Conservation (phyloP, 805 yeast species). For the Lipomyces oligophaga region DNA sequence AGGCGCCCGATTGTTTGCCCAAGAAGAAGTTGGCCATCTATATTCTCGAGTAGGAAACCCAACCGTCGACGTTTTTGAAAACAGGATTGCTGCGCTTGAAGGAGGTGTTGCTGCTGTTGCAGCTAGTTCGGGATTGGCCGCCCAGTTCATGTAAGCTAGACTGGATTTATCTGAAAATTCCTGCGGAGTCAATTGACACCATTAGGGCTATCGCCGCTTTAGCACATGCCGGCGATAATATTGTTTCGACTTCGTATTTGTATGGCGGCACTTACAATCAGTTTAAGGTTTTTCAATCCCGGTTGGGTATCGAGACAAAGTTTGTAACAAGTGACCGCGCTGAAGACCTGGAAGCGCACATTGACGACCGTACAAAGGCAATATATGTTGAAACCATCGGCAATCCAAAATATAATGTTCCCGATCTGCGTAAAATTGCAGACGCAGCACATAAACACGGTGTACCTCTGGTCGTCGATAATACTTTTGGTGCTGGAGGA, state of each 20-base stretch:
- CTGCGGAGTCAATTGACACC: slow-evolving; percentile 80
- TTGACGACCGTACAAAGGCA: slow-evolving; percentile 86
- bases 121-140: slow-evolving; percentile 93
- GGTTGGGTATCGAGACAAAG: slow-evolving; percentile 79
- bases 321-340: slow-evolving; percentile 78
- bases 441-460: slow-evolving; percentile 82
- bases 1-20: slow-evolving; percentile 86
- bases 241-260: slow-evolving; percentile 77
- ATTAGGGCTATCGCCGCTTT: slow-evolving; percentile 39
- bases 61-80: slow-evolving; percentile 85
- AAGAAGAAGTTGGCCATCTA: slow-evolving; percentile 78
- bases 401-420: slow-evolving; percentile 79
- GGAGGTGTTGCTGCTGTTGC: slow-evolving; percentile 90
- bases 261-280: slow-evolving; percentile 98
- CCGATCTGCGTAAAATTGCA: slow-evolving; percentile 76
- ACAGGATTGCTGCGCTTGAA: slow-evolving; percentile 88
- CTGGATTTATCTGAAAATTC: slow-evolving; percentile 81
- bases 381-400: slow-evolving; percentile 87
- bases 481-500: slow-evolving; percentile 97
- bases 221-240: slow-evolving; percentile 71
- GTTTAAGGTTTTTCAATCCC: slow-evolving; percentile 85
- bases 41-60: slow-evolving; percentile 93
- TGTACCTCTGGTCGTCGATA: slow-evolving; percentile 86
- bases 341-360: slow-evolving; percentile 64
- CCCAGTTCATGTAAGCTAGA: slow-evolving; percentile 63